Evolutionary conservation across 129 eudicot species (phyloP), one percentile per base, ranked within the genome.

Genomic region (Pittosporum tobira): DNA sequence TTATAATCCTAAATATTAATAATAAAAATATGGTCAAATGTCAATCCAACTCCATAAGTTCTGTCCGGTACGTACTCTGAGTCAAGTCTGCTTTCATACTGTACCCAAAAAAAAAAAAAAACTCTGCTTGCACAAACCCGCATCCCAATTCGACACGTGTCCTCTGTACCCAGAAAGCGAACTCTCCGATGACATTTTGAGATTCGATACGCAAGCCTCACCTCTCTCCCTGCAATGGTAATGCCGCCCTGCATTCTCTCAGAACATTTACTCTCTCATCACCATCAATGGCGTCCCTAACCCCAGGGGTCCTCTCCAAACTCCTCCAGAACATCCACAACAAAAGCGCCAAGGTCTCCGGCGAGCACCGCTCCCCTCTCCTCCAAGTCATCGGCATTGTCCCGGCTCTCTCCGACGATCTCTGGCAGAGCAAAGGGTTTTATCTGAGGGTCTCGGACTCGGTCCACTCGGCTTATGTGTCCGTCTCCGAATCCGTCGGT

Each of bases 361-460:
- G 93, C 2, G 81, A 83, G 42, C 96, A 87, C 83, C 96, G 96
- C 12, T 77, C 93, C 12, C 79, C 93, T 6, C 77, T 87, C 47
- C 85, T 87, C 3, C 96, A 87, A 55, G 93, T 87, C 24, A 79
- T 87, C 50, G 76, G 85, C 18, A 87, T 87, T 19, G 77, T 80
- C 1, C 96, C 96, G 2, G 46, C 75, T 1, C 65, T 67, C 5
- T 49, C 58, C 44, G 84, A 63, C 19, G 68, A 74, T 46, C 75
- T 74, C 11, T 79, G 70, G 69, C 73, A 68, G 19, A 87, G 82
- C 68, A 75, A 72, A 31, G 88, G 93, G 0, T 87, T 74, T 50
- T 87, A 67, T 22, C 22, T 87, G 14, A 62, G 88, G 37, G 79
- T 87, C 1, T 87, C 96, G 8, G 93, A 87, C 25, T 83, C 93